Conservation (phyloP, 768 basidiomycete genomes). For the Cystobasidium onofrii region DNA sequence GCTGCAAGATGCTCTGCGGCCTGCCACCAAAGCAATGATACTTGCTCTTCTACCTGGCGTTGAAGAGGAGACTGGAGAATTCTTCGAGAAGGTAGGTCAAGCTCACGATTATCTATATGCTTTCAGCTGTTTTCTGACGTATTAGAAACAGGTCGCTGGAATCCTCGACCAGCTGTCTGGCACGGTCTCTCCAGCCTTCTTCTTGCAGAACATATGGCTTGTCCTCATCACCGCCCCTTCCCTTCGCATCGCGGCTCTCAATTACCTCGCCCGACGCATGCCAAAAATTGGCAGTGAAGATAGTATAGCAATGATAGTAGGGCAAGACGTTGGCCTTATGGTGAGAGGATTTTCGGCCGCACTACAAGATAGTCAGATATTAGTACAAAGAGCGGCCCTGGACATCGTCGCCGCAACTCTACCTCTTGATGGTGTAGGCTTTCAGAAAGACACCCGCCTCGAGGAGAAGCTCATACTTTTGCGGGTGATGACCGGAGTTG, state of each 20-base stretch:
- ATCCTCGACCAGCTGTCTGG: conserved; percentile 74
- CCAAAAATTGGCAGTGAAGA: conserved; percentile 49
- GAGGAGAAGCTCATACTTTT: conserved; percentile 76
- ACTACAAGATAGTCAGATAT: conserved; percentile 83
- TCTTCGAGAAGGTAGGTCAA: conserved; percentile 58
- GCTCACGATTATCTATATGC: neutral
- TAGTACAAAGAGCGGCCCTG: conserved; percentile 75
- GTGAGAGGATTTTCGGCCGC: conserved; percentile 83
- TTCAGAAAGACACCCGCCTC: conserved; percentile 55
- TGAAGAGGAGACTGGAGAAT: conserved; percentile 96
- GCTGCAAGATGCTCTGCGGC: conserved; percentile 67
- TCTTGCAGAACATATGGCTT: conserved; percentile 91
- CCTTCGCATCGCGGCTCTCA: conserved; percentile 74
- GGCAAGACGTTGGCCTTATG: conserved; percentile 83
- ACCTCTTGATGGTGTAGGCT: conserved; percentile 61
- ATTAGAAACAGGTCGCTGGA: conserved; percentile 46
- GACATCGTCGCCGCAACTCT: conserved; percentile 74
- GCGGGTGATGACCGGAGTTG: conserved; percentile 76
- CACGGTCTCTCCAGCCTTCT: conserved; percentile 76
- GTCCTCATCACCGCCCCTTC: conserved; percentile 81
- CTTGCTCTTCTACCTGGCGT: conserved; percentile 86
- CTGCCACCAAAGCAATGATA: conserved; percentile 88
- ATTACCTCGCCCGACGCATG: conserved; percentile 72
- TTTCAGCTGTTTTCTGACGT: neutral
- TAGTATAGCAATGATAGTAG: conserved; percentile 53